phyloP scores from a whole-genome alignment of 768 basidiomycete genomes.

The Lyophyllum decastes region DNA sequence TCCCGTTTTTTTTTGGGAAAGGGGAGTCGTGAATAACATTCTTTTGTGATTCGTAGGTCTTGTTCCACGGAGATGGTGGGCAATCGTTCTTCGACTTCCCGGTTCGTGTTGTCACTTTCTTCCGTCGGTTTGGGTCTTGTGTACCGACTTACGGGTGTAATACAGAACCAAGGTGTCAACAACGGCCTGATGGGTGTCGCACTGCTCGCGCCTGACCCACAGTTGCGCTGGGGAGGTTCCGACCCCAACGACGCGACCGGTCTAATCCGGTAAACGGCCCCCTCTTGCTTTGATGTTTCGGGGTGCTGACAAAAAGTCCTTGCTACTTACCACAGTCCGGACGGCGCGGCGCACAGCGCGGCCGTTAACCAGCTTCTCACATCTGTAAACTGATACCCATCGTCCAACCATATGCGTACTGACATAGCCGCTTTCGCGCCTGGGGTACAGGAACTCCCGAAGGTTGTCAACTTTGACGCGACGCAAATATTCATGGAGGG shows the following conservation, averaged over 20 bases:
- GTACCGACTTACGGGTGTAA: background rate
- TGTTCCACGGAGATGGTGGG: constrained; percentile 25
- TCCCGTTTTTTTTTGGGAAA: too few species aligned
- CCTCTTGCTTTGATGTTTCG: too few species aligned
- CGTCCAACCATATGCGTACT: background rate
- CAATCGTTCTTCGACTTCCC: constrained; percentile 26
- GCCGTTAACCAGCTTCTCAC: constrained; percentile 27
- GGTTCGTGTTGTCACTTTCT: constrained; percentile 3
- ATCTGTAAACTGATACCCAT: constrained; percentile 8
- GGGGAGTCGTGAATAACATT: background rate
- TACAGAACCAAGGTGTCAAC: constrained; percentile 20
- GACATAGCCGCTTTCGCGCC: background rate
- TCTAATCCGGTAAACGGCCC: constrained; percentile 13
- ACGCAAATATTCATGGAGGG: constrained; percentile 27
- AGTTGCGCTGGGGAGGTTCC: constrained; percentile 20
- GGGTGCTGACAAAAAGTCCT: too few species aligned
- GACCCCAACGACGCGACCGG: constrained; percentile 16
- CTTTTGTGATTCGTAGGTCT: constrained; percentile 17
- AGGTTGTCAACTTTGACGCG: constrained; percentile 26
- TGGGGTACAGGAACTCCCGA: constrained; percentile 18
- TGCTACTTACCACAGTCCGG: too few species aligned
- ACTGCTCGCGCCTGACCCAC: constrained; percentile 20
- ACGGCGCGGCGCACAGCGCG: constrained; percentile 27
- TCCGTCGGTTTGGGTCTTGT: too few species aligned
- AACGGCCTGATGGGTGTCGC: constrained; percentile 23